Percentiles rank a stretch among this genome's conserved stretches.
These are phyloP conservation scores for Trametes meyenii DNA, from an alignment of 768 basidiomycete genomes.

Conservation along the genomic window DNA sequence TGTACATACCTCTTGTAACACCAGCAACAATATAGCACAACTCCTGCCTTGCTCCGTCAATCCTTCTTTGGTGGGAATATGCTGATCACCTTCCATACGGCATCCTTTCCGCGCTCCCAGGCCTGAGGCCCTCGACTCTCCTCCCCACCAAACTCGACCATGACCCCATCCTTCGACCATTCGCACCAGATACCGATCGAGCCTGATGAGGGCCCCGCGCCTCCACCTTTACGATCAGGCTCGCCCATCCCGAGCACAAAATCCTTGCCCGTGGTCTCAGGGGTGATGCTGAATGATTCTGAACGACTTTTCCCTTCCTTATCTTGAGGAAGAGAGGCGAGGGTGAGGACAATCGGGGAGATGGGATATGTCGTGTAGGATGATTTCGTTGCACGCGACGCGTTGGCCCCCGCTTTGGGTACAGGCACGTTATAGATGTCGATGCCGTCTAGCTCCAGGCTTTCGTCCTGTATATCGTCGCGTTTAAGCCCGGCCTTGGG, in stretches of 20 bases:
- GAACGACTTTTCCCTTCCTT: slow-evolving; percentile 38
- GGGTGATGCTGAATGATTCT: slow-evolving; percentile 44
- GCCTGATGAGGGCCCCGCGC: slow-evolving; percentile 78
- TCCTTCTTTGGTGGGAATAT: slow-evolving; percentile 47
- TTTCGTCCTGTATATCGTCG: slow-evolving; percentile 51
- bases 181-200: slow-evolving; percentile 94
- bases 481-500: slow-evolving; percentile 49
- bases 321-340: slow-evolving; percentile 31
- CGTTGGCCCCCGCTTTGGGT: slow-evolving; percentile 32
- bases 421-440: slow-evolving; percentile 77
- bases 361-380: slow-evolving; percentile 60
- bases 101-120: slow-evolving; percentile 86
- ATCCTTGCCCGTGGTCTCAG: slow-evolving; percentile 69
- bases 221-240: slow-evolving; percentile 90
- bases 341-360: slow-evolving; percentile 52
- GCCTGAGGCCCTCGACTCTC: slow-evolving; percentile 80
- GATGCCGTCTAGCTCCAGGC: slow-evolving; percentile 65
- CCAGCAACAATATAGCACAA: neutral
- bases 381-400: slow-evolving; percentile 37
- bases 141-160: slow-evolving; percentile 85
- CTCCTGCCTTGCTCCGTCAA: slow-evolving; percentile 12
- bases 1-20: slow-evolving; percentile 18
- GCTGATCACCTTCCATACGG: slow-evolving; percentile 75
- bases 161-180: slow-evolving; percentile 79
- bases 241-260: slow-evolving; percentile 80